Evolutionary conservation across 2,329 filamentous ascomycete species (phyloP).

Genomic region (Aspergillus udagawae): DNA sequence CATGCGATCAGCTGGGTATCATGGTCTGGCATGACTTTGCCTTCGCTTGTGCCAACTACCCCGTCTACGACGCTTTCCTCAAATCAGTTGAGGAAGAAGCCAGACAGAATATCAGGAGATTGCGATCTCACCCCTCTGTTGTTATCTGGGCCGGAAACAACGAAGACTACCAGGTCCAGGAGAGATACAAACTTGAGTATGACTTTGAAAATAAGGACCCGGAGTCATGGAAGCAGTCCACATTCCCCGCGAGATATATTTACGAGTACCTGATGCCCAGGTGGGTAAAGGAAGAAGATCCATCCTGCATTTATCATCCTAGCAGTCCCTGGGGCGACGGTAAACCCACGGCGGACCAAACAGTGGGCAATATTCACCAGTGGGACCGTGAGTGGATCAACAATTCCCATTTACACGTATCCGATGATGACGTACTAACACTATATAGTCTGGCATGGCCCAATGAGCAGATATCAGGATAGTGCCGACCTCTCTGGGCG

Average conservation of each 20-base stretch:
- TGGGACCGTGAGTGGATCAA: constrained; percentile 64
- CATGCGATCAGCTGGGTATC: constrained; percentile 73
- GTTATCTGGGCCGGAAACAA: constrained; percentile 92
- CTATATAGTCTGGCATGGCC: constrained; percentile 74
- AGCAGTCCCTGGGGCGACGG: constrained; percentile 85
- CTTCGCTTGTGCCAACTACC: constrained; percentile 78
- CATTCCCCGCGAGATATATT: constrained; percentile 88
- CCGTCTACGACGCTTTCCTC: constrained; percentile 60
- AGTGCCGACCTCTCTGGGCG: constrained; percentile 83
- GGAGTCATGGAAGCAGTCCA: constrained; percentile 77
- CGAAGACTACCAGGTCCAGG: constrained; percentile 86
- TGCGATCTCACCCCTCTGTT: constrained; percentile 83
- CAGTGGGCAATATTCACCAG: constrained; percentile 85
- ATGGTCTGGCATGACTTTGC: constrained; percentile 89
- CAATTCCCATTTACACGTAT: background rate
- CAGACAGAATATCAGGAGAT: constrained; percentile 59
- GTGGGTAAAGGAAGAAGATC: constrained; percentile 59
- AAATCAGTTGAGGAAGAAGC: constrained; percentile 64
- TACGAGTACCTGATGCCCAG: constrained; percentile 83
- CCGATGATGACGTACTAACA: constrained; percentile 5
- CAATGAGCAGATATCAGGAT: constrained; percentile 85
- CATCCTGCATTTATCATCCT: constrained; percentile 69
- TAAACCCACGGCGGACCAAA: constrained; percentile 68
- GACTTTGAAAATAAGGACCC: constrained; percentile 74
- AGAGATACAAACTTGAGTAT: constrained; percentile 69